These are phyloP conservation scores for Xylariales sp. DNA, from an alignment of 2,329 filamentous ascomycete genomes.

Conservation along the genomic window DNA sequence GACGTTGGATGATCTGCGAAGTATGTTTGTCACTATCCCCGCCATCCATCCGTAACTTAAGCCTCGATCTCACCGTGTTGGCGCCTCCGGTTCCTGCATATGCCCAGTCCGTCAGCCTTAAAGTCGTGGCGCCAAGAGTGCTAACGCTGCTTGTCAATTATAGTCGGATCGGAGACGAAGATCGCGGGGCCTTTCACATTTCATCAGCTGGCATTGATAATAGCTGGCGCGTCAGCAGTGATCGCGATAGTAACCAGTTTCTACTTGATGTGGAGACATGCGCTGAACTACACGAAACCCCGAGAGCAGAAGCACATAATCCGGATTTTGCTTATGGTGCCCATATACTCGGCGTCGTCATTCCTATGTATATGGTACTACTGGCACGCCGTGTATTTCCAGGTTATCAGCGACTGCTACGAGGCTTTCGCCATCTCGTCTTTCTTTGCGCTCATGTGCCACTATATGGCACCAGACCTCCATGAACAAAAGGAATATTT, in stretches of 20 bases:
- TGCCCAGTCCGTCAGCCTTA: no score
- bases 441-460: conserved; percentile 79
- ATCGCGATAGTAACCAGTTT: conserved; percentile 49
- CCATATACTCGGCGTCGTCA: conserved; percentile 70
- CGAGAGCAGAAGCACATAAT: conserved; percentile 66
- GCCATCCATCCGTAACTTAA: neutral
- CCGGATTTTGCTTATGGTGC: conserved; percentile 84
- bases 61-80: conserved; percentile 7
- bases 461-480: conserved; percentile 72
- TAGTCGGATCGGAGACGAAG: conserved; percentile 43
- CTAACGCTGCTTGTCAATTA: conserved; percentile 18
- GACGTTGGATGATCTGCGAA: conserved; percentile 29
- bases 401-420: conserved; percentile 78
- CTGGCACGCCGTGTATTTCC: conserved; percentile 73
- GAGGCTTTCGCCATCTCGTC: conserved; percentile 84
- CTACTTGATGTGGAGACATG: conserved; percentile 55
- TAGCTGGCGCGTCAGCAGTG: conserved; percentile 43
- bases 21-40: conserved; percentile 19
- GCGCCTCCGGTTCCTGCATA: conserved; percentile 16
- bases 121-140: conserved; percentile 14
- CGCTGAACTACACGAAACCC: conserved; percentile 56
- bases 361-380: conserved; percentile 73
- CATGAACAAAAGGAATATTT: conserved; percentile 83
- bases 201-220: conserved; percentile 48
- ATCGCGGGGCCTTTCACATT: conserved; percentile 48